Conservation (phyloP, 441 rosid genomes). For the Metrosideros polymorpha region DNA sequence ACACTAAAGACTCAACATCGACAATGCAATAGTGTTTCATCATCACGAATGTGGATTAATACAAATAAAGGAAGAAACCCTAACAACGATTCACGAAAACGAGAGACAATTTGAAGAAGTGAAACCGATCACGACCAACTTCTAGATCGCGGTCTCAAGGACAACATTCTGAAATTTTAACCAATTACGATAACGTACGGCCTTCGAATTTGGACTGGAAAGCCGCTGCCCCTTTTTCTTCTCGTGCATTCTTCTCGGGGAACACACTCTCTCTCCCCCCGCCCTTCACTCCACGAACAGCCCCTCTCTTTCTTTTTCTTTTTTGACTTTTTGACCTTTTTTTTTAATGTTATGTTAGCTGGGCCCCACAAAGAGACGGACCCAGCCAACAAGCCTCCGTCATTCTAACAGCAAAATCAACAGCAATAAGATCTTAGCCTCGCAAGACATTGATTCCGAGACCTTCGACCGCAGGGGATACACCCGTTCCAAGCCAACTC, state of each 20-base stretch:
- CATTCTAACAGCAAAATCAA: too few species aligned
- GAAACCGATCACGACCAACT: too few species aligned
- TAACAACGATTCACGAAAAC: accelerated
- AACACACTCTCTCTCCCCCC: too few species aligned
- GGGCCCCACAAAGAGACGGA: too few species aligned
- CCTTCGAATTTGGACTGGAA: accelerated
- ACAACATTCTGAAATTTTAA: too few species aligned
- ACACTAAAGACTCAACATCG: neutral
- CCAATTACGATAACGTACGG: accelerated
- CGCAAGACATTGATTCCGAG: neutral
- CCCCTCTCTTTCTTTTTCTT: too few species aligned
- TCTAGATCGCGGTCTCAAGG: accelerated
- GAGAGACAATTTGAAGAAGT: accelerated
- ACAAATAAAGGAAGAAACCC: neutral
- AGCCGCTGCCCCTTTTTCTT: neutral
- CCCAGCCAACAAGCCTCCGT: too few species aligned
- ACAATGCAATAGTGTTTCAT: neutral
- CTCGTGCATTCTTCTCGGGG: neutral
- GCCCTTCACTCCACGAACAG: too few species aligned
- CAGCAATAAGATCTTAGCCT: too few species aligned
- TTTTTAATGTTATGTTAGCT: neutral
- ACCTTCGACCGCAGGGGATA: neutral
- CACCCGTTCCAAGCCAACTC: too few species aligned
- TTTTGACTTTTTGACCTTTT: too few species aligned
- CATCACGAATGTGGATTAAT: accelerated